phyloP scores from a whole-genome alignment of 106 monocot species.

The Phalaenopsis aphrodite region DNA sequence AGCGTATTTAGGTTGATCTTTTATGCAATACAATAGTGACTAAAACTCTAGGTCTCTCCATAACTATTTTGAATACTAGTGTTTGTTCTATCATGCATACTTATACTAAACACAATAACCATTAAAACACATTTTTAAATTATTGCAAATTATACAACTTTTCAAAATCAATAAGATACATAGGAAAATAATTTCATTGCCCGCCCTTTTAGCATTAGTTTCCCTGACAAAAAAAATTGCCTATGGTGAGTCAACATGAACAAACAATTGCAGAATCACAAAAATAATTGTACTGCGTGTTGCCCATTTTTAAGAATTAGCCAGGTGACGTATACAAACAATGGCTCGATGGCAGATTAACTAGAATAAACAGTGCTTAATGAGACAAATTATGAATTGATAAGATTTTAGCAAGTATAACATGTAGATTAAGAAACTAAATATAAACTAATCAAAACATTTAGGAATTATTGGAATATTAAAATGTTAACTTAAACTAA shows the following conservation, averaged over 20 bases:
- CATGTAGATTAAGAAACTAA: not conserved
- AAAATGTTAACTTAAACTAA: not conserved
- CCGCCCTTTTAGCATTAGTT: not conserved
- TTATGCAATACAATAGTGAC: not conserved
- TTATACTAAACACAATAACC: not conserved
- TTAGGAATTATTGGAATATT: not conserved
- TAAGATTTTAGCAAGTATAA: not conserved
- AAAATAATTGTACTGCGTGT: no score
- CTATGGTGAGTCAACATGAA: not conserved
- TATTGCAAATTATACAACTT: not conserved
- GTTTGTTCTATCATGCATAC: not conserved
- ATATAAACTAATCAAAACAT: not conserved
- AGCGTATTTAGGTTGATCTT: not conserved
- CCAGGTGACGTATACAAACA: not conserved
- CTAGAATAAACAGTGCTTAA: not conserved
- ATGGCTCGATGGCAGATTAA: not conserved
- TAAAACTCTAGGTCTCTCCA: not conserved
- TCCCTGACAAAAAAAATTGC: not conserved
- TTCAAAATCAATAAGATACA: not conserved
- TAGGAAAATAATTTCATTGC: not conserved
- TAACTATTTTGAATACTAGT: not conserved
- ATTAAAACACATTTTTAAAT: not conserved
- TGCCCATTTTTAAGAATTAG: no score
- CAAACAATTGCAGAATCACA: no score
- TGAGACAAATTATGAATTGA: not conserved